Evolutionary conservation across 2,329 filamentous ascomycete species (phyloP).

Genomic region (Trichoderma harzianum): DNA sequence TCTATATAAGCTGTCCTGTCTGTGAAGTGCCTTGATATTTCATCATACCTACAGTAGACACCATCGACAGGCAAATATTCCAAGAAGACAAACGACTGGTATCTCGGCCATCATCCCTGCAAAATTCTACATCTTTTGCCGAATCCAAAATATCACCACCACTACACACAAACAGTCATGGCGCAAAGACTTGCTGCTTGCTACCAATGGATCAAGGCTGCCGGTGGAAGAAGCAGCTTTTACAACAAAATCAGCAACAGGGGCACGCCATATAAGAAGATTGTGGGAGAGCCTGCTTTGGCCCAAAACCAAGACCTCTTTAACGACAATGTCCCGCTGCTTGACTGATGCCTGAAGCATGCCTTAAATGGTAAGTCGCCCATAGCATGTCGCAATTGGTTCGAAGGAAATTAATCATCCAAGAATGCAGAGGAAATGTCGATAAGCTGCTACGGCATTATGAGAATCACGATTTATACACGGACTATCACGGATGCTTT

Average conservation of each 20-base stretch:
- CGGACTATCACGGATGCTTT: not conserved
- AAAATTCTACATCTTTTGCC: not conserved
- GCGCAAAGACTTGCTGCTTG: conserved; percentile 11
- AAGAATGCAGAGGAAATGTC: not conserved
- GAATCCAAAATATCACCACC: not conserved
- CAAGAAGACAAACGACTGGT: not conserved
- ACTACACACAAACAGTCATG: conserved; percentile 1
- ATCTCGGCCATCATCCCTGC: not conserved
- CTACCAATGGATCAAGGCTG: conserved; percentile 18
- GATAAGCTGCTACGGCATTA: not conserved
- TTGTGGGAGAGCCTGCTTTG: not conserved
- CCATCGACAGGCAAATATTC: not conserved
- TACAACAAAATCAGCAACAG: conserved; percentile 11
- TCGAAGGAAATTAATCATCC: not conserved
- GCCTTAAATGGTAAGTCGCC: not conserved
- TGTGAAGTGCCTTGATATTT: not conserved
- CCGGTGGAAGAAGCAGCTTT: not conserved
- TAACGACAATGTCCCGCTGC: conserved; percentile 14
- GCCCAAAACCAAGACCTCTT: not conserved
- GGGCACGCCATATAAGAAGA: conserved; percentile 10
- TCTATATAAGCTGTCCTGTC: not conserved
- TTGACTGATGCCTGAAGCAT: conserved; percentile 3
- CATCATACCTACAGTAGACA: not conserved
- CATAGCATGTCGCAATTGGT: not conserved
- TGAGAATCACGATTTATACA: not conserved